Conservation (phyloP, 768 basidiomycete species). For the Sporobolomyces pararoseus region DNA sequence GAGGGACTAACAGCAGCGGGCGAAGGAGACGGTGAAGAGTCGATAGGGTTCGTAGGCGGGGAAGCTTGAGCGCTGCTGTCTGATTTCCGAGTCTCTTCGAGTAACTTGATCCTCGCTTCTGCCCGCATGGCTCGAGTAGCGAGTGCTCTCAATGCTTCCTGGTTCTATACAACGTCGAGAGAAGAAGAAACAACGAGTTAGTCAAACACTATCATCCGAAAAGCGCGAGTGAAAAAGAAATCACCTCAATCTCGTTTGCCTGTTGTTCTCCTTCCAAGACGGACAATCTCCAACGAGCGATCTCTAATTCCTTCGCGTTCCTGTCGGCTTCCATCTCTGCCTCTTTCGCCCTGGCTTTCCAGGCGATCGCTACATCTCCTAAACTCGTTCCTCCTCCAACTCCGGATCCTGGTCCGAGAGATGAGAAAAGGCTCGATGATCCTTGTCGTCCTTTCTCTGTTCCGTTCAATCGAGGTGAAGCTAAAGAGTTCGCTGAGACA, state of each 20-base stretch:
- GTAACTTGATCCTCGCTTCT: conserved; percentile 32
- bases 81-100: conserved; percentile 23
- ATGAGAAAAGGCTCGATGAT: not conserved
- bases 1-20: conserved; percentile 9
- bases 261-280: conserved; percentile 31
- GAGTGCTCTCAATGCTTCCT: conserved; percentile 34
- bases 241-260: conserved; percentile 25
- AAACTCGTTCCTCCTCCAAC: not conserved
- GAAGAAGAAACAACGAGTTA: not conserved
- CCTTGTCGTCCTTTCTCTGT: not conserved
- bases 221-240: not conserved
- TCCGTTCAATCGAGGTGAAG: not conserved
- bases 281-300: conserved; percentile 33
- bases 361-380: not conserved
- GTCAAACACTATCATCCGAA: not conserved
- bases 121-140: conserved; percentile 33
- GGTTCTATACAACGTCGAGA: conserved; percentile 14
- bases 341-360: conserved; percentile 13
- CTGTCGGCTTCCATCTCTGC: conserved; percentile 31
- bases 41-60: not conserved
- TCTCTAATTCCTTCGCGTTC: conserved; percentile 37
- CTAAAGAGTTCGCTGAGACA: not conserved
- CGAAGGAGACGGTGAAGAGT: conserved; percentile 13
- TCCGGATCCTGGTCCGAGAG: not conserved
- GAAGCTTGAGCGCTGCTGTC: not conserved